Percentiles rank a stretch among this genome's conserved stretches.
These are phyloP conservation scores for Brassica hybrid DNA, from an alignment of 441 rosid genomes.

Conservation along the genomic window DNA sequence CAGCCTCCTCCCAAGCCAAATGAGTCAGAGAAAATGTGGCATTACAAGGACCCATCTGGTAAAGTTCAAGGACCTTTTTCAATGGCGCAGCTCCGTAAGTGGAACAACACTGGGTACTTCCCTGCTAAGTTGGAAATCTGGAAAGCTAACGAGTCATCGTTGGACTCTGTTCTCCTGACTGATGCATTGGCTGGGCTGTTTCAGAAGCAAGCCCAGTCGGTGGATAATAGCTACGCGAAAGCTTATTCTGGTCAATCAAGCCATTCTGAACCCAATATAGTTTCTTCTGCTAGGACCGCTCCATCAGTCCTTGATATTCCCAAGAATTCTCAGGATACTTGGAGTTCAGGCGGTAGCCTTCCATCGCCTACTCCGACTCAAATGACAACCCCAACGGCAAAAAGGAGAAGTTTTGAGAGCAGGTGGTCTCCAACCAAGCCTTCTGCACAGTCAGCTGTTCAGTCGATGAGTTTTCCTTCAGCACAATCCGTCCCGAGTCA, in stretches of 20 bases:
- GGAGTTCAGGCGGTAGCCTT: slow-evolving; percentile 71
- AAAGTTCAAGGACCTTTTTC: slow-evolving; percentile 97
- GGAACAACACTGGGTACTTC: slow-evolving; percentile 92
- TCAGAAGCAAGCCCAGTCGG: slow-evolving; percentile 54
- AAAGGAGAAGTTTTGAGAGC: slow-evolving; percentile 56
- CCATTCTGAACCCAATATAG: slow-evolving; percentile 45
- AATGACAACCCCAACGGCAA: slow-evolving; percentile 46
- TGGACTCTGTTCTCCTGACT: slow-evolving; percentile 73
- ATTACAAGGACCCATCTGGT: slow-evolving; percentile 90
- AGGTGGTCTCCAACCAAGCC: slow-evolving; percentile 73
- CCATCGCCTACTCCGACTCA: slow-evolving; percentile 93
- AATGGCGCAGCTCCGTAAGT: slow-evolving; percentile 87
- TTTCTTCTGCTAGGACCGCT: slow-evolving; percentile 44
- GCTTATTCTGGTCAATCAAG: slow-evolving; percentile 39
- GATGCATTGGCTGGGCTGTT: slow-evolving; percentile 77
- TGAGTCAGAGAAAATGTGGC: slow-evolving; percentile 92
- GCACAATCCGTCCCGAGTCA: slow-evolving; percentile 42
- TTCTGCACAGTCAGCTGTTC: slow-evolving; percentile 46
- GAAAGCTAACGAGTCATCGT: slow-evolving; percentile 64
- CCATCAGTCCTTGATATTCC: slow-evolving; percentile 62
- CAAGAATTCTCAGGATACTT: slow-evolving; percentile 55
- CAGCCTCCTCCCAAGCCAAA: slow-evolving; percentile 54
- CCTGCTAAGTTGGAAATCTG: slow-evolving; percentile 86
- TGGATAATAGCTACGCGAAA: slow-evolving; percentile 44
- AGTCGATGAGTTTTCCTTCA: slow-evolving; percentile 35